phyloP scores from a whole-genome alignment of 192 early-diverging fungal species.

The Paraglomus occultum region DNA sequence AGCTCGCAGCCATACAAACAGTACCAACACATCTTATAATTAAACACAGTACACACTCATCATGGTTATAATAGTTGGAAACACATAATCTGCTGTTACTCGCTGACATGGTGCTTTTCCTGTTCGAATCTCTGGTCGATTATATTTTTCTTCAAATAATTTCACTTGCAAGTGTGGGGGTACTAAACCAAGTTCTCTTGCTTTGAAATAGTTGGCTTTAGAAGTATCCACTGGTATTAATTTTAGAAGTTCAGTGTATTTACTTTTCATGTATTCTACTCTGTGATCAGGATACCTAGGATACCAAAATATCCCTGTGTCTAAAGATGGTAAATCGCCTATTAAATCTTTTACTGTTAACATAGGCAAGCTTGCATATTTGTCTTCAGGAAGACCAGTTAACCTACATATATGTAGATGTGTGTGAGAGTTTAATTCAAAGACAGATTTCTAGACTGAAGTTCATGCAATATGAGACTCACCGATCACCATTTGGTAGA shows the following conservation, averaged over 20 bases:
- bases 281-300: constrained; percentile 21
- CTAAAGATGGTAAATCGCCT: constrained; percentile 20
- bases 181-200: background rate
- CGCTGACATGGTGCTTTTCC: constrained; percentile 18
- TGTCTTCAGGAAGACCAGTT: background rate
- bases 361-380: constrained; percentile 18
- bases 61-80: constrained; percentile 14
- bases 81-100: constrained; percentile 1
- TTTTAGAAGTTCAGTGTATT: constrained; percentile 7
- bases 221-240: background rate
- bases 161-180: background rate
- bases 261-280: background rate
- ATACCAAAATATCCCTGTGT: constrained; percentile 17
- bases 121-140: too few relatives aligned
- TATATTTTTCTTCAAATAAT: constrained; percentile 7
- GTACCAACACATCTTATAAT: too few relatives aligned
- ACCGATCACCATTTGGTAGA: constrained; percentile 11
- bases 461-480: background rate
- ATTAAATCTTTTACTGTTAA: constrained; percentile 20
- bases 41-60: constrained; percentile 17
- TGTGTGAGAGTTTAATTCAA: too few relatives aligned
- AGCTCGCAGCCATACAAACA: too few relatives aligned
- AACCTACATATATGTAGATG: too few relatives aligned
- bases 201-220: constrained; percentile 10
- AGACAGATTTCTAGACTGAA: too few relatives aligned